Conservation (phyloP, 106 monocot species). For the Dendrobium officinale region DNA sequence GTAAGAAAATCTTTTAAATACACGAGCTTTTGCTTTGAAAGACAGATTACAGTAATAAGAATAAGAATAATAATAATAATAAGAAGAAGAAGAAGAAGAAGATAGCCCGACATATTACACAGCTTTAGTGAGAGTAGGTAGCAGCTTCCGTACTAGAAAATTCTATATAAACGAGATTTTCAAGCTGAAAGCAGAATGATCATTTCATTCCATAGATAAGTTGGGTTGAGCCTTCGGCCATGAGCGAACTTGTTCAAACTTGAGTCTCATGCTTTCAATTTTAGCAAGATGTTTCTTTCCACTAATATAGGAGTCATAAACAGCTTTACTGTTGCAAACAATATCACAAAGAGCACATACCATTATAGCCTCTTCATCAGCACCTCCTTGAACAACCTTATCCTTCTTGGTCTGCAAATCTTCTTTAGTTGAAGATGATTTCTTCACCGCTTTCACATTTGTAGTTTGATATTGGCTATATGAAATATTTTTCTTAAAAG, state of each 20-base stretch:
- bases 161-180: no score
- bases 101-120: no score
- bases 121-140: no score
- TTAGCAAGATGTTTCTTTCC: constrained; percentile 40
- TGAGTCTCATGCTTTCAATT: constrained; percentile 17
- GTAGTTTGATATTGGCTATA: not conserved
- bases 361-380: constrained; percentile 27
- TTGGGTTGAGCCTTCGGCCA: not conserved
- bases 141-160: no score
- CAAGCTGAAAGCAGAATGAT: no score
- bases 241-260: not conserved
- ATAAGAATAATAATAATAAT: no score
- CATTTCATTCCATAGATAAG: no score
- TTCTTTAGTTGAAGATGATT: not conserved
- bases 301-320: constrained; percentile 30
- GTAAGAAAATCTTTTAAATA: no score
- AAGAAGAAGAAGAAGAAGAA: no score
- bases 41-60: no score
- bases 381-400: constrained; percentile 43
- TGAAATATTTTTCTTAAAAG: not conserved
- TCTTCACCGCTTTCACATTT: not conserved
- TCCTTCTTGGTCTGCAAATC: constrained; percentile 43
- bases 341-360: constrained; percentile 49
- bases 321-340: constrained; percentile 58
- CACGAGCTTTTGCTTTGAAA: no score